Base-by-base conservation (phyloP, 805 yeast species). In the Metschnikowia amazonensis region DNA sequence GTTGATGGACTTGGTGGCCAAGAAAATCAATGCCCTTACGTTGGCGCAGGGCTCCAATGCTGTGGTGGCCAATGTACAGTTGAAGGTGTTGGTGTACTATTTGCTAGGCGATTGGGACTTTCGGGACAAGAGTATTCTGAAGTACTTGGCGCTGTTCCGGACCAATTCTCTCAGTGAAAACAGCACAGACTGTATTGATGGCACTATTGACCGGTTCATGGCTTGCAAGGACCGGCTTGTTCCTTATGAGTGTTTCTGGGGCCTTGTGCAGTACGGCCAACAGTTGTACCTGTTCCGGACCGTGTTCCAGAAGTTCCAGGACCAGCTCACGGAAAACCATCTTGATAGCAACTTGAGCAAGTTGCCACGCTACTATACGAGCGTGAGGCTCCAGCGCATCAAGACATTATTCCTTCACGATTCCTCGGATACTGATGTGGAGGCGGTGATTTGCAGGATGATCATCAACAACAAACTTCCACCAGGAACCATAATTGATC, bases 71-170 rank as follows among this genome's bases (percentile, higher is more conserved):
- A 42, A 42, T 17, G 33, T 67, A 23, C 50, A 57, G 27, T 36
- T 51, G 20, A 70, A 70, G 48, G 60, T 67, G 18, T 47, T 68
- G 37, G 62, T 65, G 23, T 58, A 59, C 27, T 58, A 59, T 39
- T 41, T 69, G n/a, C 49, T 68, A 5, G 58, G 68, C 16, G 64
- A 63, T 31, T 57, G 64, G 27, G 74, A 69, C 48, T 68, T 64
- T 45, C 56, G 72, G 36, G 65, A 60, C 38, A 44, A 49, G 21
- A 61, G 61, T 21, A 53, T 67, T 9, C 36, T 54, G 14, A 50
- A 45, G 21, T 65, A 56, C 46, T 48, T 53, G n/a, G 17, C 21
- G 8, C 52, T 46, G n/a, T 28, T 28, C n/a, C 13, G 29, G 29
- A 9, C 23, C 4, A n/a, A n/a, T n/a, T n/a, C n/a, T 21, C 4